Percentiles rank a stretch among this genome's conserved stretches.
Evolutionary conservation across 371 early-diverging fungal genomes (phyloP).

Genomic region (Dinochytrium kinnereticum): DNA sequence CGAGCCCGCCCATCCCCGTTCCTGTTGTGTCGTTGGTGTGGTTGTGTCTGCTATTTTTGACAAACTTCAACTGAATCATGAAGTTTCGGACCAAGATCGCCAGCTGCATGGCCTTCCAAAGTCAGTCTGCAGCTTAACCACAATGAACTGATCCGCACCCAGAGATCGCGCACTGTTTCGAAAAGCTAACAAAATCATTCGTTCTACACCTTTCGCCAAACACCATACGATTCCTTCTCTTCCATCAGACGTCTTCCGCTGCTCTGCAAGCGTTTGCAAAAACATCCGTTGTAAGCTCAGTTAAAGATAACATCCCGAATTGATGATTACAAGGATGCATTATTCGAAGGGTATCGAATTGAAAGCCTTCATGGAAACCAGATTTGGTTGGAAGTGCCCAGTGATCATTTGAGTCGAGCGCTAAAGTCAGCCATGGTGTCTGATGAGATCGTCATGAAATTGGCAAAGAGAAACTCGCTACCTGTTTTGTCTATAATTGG

Average conservation of each 20-base stretch:
- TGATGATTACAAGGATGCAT: conserved; percentile 51
- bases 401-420: conserved; percentile 55
- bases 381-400: conserved; percentile 53
- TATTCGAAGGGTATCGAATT: conserved; percentile 63
- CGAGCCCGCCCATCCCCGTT: too few relatives aligned
- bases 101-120: not conserved
- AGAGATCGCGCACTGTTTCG: conserved; percentile 39
- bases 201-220: conserved; percentile 53
- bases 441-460: conserved; percentile 47
- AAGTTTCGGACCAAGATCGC: conserved; percentile 14
- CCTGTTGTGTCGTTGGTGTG: too few relatives aligned
- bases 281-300: conserved; percentile 25
- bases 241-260: conserved; percentile 36
- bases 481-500: conserved; percentile 49
- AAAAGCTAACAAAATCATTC: conserved; percentile 46
- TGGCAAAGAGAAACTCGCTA: conserved; percentile 48
- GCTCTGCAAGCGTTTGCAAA: conserved; percentile 64
- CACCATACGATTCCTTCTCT: conserved; percentile 54
- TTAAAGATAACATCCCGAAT: conserved; percentile 9
- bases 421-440: conserved; percentile 53
- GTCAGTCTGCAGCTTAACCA: conserved; percentile 5
- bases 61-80: too few relatives aligned
- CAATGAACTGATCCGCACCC: not conserved
- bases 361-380: conserved; percentile 54
- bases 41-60: too few relatives aligned